Conservation (phyloP, 306 rosid genomes). For the Bauhinia variegata region DNA sequence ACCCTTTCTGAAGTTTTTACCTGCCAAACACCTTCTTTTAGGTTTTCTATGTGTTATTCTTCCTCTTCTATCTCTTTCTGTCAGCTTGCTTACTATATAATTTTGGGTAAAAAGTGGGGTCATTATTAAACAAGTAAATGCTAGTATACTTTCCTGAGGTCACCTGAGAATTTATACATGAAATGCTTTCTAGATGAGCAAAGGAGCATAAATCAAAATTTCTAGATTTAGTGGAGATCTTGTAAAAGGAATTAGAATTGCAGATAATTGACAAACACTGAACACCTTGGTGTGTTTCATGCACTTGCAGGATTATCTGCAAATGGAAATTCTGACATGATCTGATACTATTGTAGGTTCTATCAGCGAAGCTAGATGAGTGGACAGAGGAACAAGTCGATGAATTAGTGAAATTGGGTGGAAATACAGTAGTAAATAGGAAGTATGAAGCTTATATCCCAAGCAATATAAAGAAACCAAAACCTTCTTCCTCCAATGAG, state of each 20-base stretch:
- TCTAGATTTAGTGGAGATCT: background rate
- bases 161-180: background rate
- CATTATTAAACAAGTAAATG: background rate
- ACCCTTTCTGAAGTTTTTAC: too few species aligned
- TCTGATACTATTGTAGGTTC: slow-evolving; percentile 58
- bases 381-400: slow-evolving; percentile 88
- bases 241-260: background rate
- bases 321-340: slow-evolving; percentile 27
- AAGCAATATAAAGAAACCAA: slow-evolving; percentile 55
- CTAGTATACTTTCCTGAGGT: background rate
- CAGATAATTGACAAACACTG: background rate
- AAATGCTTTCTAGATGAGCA: background rate
- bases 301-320: background rate
- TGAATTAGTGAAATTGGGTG: slow-evolving; percentile 64
- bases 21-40: too few species aligned
- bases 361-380: slow-evolving; percentile 84
- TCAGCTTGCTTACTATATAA: background rate
- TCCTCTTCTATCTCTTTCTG: background rate
- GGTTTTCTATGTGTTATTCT: background rate
- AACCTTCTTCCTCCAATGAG: slow-evolving; percentile 70
- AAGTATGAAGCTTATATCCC: slow-evolving; percentile 82
- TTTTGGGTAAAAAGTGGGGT: background rate
- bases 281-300: background rate
- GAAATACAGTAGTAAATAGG: slow-evolving; percentile 65
- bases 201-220: background rate